Evolutionary conservation across 306 rosid genomes (phyloP).

Genomic region (Quercus aquifolioides): DNA sequence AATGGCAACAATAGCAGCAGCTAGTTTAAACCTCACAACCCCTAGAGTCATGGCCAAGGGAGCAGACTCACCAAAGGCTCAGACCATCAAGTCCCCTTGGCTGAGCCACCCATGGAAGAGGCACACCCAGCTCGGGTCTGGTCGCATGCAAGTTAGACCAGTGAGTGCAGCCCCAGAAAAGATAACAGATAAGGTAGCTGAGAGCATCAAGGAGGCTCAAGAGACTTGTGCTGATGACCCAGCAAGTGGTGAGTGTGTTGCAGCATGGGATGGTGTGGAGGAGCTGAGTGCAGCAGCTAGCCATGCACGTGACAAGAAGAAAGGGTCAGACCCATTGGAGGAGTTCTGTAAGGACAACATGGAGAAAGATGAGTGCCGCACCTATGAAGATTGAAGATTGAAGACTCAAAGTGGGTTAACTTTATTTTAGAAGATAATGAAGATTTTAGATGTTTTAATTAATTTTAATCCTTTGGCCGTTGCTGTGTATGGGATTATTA

Average conservation of each 20-base stretch:
- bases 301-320: conserved; percentile 70
- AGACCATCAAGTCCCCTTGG: conserved; percentile 18
- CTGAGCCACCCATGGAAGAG: conserved; percentile 30
- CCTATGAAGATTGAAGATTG: conserved; percentile 55
- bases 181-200: conserved; percentile 72
- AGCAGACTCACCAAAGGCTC: conserved; percentile 24
- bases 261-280: conserved; percentile 99
- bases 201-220: conserved; percentile 87
- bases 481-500: conserved; percentile 5
- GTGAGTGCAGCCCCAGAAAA: conserved; percentile 62
- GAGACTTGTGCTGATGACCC: conserved; percentile 72
- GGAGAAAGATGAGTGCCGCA: conserved; percentile 83
- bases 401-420: neutral
- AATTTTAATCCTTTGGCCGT: neutral
- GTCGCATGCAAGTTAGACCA: conserved; percentile 33
- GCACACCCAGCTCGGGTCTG: neutral
- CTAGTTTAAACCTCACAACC: conserved; percentile 50
- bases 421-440: neutral
- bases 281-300: conserved; percentile 99
- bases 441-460: neutral
- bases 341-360: conserved; percentile 80
- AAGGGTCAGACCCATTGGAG: conserved; percentile 73
- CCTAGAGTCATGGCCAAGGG: conserved; percentile 38
- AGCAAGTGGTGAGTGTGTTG: conserved; percentile 77
- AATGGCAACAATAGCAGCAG: conserved; percentile 60